phyloP scores from a whole-genome alignment of 306 rosid species.

The Pyrus bretschneideri region DNA sequence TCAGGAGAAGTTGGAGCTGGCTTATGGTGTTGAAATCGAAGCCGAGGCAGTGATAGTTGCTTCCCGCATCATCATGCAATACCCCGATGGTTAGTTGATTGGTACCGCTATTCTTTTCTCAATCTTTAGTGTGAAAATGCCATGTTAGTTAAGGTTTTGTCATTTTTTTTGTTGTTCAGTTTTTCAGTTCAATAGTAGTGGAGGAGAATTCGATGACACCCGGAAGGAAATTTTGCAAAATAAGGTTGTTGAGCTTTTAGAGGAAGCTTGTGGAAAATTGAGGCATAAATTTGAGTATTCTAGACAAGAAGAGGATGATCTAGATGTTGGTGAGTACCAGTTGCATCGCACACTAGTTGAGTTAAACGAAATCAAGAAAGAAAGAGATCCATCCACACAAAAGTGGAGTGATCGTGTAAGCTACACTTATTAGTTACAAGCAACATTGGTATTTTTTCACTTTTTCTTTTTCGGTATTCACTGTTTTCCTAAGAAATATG shows the following conservation, averaged over 20 bases:
- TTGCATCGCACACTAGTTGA: conserved; percentile 12
- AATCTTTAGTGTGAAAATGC: neutral
- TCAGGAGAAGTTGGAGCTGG: conserved; percentile 15
- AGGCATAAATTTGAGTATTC: conserved; percentile 14
- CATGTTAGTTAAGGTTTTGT: neutral
- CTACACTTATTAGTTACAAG: neutral
- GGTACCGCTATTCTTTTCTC: neutral
- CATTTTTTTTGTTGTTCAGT: neutral
- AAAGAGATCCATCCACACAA: conserved; percentile 11
- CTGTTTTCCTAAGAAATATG: neutral
- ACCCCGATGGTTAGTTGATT: conserved; percentile 9
- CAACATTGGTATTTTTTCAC: neutral
- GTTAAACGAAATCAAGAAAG: conserved; percentile 8
- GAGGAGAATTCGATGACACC: neutral
- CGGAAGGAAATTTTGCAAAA: conserved; percentile 2
- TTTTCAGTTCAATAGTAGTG: conserved; percentile 4
- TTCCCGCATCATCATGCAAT: neutral
- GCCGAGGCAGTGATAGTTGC: neutral
- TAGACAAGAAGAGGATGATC: conserved; percentile 17
- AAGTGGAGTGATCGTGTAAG: conserved; percentile 18
- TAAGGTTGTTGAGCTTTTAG: conserved; percentile 7
- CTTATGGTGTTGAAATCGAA: conserved; percentile 12
- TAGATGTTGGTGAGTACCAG: conserved; percentile 9
- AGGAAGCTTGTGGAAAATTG: conserved; percentile 9
- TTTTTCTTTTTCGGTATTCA: neutral